These are phyloP conservation scores for Lactarius tabidus DNA, from an alignment of 768 basidiomycete species.

Conservation along the genomic window DNA sequence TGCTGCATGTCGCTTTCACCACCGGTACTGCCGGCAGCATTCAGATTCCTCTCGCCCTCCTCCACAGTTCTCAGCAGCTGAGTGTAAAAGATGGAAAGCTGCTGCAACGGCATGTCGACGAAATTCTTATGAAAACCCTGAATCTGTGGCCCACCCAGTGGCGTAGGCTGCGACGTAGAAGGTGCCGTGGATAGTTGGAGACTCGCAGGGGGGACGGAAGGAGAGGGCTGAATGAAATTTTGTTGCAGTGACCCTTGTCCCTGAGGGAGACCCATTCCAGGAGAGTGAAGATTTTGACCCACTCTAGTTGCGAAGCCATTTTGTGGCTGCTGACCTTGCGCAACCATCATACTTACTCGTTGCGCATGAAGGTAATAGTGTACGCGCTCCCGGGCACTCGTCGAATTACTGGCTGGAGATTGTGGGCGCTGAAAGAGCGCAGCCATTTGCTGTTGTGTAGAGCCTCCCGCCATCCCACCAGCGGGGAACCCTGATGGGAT, in stretches of 20 bases:
- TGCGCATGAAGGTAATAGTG: neutral
- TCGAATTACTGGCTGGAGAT: neutral
- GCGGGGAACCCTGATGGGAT: neutral
- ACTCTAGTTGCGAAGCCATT: slow-evolving; percentile 8
- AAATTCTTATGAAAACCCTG: neutral
- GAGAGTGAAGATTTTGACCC: slow-evolving; percentile 12
- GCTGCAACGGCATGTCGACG: neutral
- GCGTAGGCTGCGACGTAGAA: slow-evolving; percentile 1
- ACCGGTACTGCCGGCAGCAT: neutral
- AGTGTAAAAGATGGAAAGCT: neutral
- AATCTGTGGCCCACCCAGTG: slow-evolving; percentile 1
- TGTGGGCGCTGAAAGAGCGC: slow-evolving; percentile 1
- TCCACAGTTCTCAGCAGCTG: neutral
- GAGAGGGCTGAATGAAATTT: slow-evolving; percentile 7
- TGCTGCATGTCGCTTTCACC: slow-evolving; percentile 5
- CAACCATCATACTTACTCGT: slow-evolving; percentile 1
- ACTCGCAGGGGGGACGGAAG: neutral
- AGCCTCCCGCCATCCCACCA: neutral
- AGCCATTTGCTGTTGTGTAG: slow-evolving; percentile 7
- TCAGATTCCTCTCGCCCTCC: slow-evolving; percentile 10
- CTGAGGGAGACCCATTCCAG: slow-evolving; percentile 13
- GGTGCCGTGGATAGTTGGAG: slow-evolving; percentile 4
- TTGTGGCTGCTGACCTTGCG: slow-evolving; percentile 11
- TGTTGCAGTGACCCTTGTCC: slow-evolving; percentile 7
- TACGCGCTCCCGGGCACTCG: neutral